phyloP scores from a whole-genome alignment of 345 rosid genomes.

The Acer yangbiense region DNA sequence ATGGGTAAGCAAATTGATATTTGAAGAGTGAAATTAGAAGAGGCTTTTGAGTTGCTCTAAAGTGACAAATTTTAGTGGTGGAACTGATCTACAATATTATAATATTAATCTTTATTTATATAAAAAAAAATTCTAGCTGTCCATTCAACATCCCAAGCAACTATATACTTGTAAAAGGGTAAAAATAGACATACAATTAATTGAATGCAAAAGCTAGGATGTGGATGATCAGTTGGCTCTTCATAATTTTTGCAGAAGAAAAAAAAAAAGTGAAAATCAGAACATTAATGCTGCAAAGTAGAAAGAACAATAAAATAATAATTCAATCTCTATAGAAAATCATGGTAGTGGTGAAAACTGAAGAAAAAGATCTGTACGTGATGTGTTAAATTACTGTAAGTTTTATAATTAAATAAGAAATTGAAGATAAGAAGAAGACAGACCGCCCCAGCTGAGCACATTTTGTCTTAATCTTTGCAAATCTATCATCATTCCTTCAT shows the following conservation, averaged over 20 bases:
- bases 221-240: neutral
- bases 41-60: no score
- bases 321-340: neutral
- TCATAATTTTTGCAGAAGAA: neutral
- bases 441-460: conserved; percentile 2
- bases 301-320: neutral
- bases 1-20: no score
- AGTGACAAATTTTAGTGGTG: neutral
- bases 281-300: neutral
- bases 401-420: conserved; percentile 3
- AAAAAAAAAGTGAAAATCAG: neutral
- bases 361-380: conserved; percentile 13
- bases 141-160: no score
- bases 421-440: conserved; percentile 6
- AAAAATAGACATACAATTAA: no score
- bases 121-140: no score
- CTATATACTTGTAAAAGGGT: no score
- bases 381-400: neutral
- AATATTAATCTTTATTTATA: neutral
- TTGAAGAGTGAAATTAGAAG: no score
- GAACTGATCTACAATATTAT: neutral
- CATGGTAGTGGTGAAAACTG: conserved; percentile 17
- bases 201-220: neutral
- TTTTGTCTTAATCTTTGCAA: conserved; percentile 5
- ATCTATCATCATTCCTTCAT: neutral